These are phyloP conservation scores for Clavispora phyllophila DNA, from an alignment of 805 yeast genomes.

Conservation along the genomic window DNA sequence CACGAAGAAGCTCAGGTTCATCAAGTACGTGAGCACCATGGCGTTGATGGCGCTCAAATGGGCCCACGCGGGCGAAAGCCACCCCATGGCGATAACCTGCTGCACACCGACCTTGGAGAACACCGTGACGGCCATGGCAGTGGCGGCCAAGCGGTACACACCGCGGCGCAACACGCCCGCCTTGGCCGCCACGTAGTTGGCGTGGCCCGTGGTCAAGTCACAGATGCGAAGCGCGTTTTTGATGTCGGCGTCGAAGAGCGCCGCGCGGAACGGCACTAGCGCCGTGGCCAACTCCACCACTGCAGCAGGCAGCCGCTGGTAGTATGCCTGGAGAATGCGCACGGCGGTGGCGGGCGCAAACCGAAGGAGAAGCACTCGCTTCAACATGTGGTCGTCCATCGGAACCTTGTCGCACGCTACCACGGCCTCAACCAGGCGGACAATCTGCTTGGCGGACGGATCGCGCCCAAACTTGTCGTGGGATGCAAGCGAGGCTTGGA, in stretches of 20 bases:
- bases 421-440: conserved; percentile 17
- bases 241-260: conserved; percentile 56
- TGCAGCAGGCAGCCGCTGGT: conserved; percentile 20
- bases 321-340: conserved; percentile 21
- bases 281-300: conserved; percentile 37
- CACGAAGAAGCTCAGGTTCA: conserved; percentile 38
- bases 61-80: conserved; percentile 32
- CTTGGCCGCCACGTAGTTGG: conserved; percentile 39
- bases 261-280: conserved; percentile 58
- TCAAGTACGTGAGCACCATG: conserved; percentile 34
- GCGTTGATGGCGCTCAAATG: conserved; percentile 44
- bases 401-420: conserved; percentile 16
- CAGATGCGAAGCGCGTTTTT: conserved; percentile 52
- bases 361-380: conserved; percentile 25
- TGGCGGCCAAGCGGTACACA: conserved; percentile 24
- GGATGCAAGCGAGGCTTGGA: conserved; percentile 15
- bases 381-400: conserved; percentile 23
- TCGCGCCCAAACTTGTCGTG: conserved; percentile 22
- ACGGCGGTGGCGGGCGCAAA: conserved; percentile 29
- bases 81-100: conserved; percentile 34
- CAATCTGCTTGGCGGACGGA: conserved; percentile 18
- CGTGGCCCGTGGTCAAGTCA: conserved; percentile 57
- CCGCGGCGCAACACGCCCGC: conserved; percentile 28
- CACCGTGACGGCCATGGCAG: conserved; percentile 30
- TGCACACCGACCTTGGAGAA: conserved; percentile 40